These are phyloP conservation scores for Tricholoma sp. DNA, from an alignment of 768 basidiomycete genomes.

Conservation along the genomic window DNA sequence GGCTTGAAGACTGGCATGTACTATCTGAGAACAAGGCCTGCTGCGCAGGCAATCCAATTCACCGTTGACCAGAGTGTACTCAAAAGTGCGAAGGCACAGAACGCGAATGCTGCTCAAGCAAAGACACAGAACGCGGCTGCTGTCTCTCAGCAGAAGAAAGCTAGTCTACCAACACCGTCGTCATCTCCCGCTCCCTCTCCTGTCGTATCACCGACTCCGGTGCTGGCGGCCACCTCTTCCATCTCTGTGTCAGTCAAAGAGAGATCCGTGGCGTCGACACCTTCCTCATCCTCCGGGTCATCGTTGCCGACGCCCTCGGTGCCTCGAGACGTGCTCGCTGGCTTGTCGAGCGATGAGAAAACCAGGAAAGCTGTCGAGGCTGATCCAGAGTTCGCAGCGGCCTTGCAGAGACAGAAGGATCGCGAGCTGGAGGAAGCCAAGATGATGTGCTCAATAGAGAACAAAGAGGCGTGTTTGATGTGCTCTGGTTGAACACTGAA, in stretches of 20 bases:
- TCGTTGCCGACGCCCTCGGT: constrained; percentile 17
- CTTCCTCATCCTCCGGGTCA: constrained; percentile 20
- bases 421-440: constrained; percentile 79
- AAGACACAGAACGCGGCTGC: constrained; percentile 15
- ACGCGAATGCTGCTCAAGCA: constrained; percentile 22
- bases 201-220: constrained; percentile 4
- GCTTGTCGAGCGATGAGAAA: constrained; percentile 43
- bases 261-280: constrained; percentile 18
- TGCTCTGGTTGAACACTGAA: constrained; percentile 60
- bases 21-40: constrained; percentile 92
- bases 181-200: constrained; percentile 19
- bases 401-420: constrained; percentile 62
- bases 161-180: constrained; percentile 21
- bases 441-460: constrained; percentile 81
- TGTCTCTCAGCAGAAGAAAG: not conserved
- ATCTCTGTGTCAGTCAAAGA: constrained; percentile 17
- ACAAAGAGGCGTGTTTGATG: constrained; percentile 93
- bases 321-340: constrained; percentile 17
- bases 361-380: constrained; percentile 49
- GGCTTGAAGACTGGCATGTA: constrained; percentile 99
- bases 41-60: constrained; percentile 96
- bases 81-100: constrained; percentile 54
- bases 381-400: constrained; percentile 75
- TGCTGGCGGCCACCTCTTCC: constrained; percentile 9
- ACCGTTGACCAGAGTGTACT: constrained; percentile 84